Conservation (phyloP, 768 basidiomycete genomes). For the Termitomyces sp. region DNA sequence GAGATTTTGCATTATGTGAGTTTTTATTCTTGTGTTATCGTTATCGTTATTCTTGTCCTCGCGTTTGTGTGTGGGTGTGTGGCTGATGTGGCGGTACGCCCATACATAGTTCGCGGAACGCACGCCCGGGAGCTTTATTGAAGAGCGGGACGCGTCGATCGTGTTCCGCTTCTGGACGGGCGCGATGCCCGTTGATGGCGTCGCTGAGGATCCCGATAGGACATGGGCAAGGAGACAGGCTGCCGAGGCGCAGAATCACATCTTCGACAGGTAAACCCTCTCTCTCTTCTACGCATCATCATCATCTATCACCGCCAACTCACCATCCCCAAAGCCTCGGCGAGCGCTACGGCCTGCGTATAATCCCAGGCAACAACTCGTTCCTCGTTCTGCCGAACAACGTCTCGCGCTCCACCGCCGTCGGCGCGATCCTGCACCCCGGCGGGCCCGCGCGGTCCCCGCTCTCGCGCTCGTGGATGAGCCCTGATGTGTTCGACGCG, state of each 20-base stretch:
- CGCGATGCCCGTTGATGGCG: slow-evolving; percentile 20
- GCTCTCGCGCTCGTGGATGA: slow-evolving; percentile 38
- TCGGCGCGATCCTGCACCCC: slow-evolving; percentile 75
- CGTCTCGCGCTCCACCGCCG: slow-evolving; percentile 80
- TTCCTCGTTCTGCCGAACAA: slow-evolving; percentile 85
- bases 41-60: too few relatives aligned
- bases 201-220: slow-evolving; percentile 51
- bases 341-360: slow-evolving; percentile 79
- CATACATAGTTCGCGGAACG: slow-evolving; percentile 77
- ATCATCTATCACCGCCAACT: too few relatives aligned
- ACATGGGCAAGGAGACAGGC: slow-evolving; percentile 87
- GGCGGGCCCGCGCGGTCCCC: slow-evolving; percentile 47
- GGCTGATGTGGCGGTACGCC: neutral
- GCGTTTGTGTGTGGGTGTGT: neutral
- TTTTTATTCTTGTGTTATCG: too few relatives aligned
- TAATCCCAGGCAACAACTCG: slow-evolving; percentile 75
- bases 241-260: slow-evolving; percentile 90
- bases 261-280: slow-evolving; percentile 85
- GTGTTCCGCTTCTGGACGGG: slow-evolving; percentile 87
- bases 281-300: too few relatives aligned
- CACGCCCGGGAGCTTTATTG: slow-evolving; percentile 82
- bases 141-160: slow-evolving; percentile 79
- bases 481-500: slow-evolving; percentile 26
- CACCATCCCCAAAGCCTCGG: too few relatives aligned
- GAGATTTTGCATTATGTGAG: slow-evolving; percentile 84